Conservation (phyloP, 495 filamentous ascomycete genomes). For the Penicillium diatomitis region DNA sequence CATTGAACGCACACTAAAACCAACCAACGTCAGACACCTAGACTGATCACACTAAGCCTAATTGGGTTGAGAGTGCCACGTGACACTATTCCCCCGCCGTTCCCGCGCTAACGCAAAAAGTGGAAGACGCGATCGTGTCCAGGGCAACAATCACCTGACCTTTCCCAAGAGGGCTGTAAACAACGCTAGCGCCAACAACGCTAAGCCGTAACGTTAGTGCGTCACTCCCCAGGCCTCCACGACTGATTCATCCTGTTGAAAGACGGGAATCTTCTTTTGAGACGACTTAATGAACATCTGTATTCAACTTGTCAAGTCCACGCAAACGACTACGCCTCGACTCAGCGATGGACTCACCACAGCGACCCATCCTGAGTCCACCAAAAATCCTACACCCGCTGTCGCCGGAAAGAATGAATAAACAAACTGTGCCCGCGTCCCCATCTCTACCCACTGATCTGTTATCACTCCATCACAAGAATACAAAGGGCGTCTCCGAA, state of each 20-base stretch:
- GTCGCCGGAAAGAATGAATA: constrained; percentile 75
- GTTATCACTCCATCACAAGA: constrained; percentile 28
- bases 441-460: constrained; percentile 43
- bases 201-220: constrained; percentile 18
- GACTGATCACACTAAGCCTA: constrained; percentile 8
- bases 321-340: constrained; percentile 6
- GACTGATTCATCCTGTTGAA: constrained; percentile 14
- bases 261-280: constrained; percentile 4
- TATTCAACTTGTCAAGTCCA: background rate
- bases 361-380: constrained; percentile 37
- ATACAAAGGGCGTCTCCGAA: constrained; percentile 49
- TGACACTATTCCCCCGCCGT: constrained; percentile 9
- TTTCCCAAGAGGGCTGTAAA: constrained; percentile 23
- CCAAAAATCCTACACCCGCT: constrained; percentile 60
- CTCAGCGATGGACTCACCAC: constrained; percentile 34
- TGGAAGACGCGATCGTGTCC: constrained; percentile 16
- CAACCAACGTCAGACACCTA: background rate
- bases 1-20: background rate
- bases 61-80: constrained; percentile 6
- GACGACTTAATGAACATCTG: constrained; percentile 17
- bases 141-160: constrained; percentile 33
- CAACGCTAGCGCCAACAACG: constrained; percentile 6
- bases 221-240: constrained; percentile 21
- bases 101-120: background rate
- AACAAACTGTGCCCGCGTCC: constrained; percentile 48